Conservation (phyloP, 768 basidiomycete species). For the Kwoniella heveanensis region DNA sequence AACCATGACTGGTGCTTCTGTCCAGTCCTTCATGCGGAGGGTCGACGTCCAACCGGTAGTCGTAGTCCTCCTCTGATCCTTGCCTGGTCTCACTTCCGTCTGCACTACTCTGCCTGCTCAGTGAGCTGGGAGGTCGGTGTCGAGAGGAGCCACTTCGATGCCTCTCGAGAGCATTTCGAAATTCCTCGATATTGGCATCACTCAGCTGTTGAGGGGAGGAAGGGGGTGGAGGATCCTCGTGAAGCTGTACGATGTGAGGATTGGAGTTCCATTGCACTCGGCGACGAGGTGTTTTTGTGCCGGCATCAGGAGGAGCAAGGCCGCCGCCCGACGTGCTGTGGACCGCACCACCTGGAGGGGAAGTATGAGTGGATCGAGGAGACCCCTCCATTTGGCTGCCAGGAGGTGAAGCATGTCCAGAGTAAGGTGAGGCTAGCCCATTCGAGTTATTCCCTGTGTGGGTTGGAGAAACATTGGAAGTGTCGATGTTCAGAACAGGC, state of each 20-base stretch:
- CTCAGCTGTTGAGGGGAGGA: conserved; percentile 36
- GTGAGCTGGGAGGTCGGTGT: conserved; percentile 24
- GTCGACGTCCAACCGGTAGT: conserved; percentile 52
- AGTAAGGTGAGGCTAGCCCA: conserved; percentile 1
- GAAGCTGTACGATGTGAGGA: conserved; percentile 47
- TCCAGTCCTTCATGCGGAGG: conserved; percentile 27
- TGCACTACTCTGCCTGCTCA: conserved; percentile 22
- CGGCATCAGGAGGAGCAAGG: conserved; percentile 14
- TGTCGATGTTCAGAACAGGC: conserved; percentile 25
- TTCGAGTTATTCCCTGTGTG: neutral
- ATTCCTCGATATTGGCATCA: conserved; percentile 41
- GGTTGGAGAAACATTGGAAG: conserved; percentile 1
- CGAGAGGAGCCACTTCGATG: conserved; percentile 25
- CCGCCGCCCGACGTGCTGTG: neutral
- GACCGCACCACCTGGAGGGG: conserved; percentile 8
- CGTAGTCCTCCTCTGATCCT: conserved; percentile 49
- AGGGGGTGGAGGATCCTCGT: conserved; percentile 22
- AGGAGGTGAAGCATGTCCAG: conserved; percentile 5
- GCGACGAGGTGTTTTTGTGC: conserved; percentile 48
- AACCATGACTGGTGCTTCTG: conserved; percentile 11
- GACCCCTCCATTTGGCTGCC: neutral
- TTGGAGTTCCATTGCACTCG: conserved; percentile 52
- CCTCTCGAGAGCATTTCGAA: conserved; percentile 39
- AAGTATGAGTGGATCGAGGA: conserved; percentile 8
- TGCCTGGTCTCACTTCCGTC: conserved; percentile 20